Evolutionary conservation across 1,284 basidiomycete species (phyloP).

Genomic region (Boletus mariae): DNA sequence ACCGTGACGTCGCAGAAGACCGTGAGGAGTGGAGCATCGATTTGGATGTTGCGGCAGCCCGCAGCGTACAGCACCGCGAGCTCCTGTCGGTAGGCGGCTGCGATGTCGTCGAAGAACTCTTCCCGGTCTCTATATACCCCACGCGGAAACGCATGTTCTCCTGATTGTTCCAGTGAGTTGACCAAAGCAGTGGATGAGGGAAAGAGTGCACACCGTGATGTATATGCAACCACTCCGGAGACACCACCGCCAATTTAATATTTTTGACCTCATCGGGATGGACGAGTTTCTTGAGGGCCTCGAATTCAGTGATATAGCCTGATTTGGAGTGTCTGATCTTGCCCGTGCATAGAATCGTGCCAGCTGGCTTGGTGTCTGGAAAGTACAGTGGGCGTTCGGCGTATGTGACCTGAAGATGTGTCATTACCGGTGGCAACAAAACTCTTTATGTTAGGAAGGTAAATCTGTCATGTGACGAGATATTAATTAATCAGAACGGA

Average conservation of each 20-base stretch:
- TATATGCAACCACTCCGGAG: constrained; percentile 76
- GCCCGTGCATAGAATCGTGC: constrained; percentile 50
- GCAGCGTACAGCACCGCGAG: constrained; percentile 67
- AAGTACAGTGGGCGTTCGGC: constrained; percentile 15
- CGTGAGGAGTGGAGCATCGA: constrained; percentile 71
- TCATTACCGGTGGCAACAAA: constrained; percentile 49
- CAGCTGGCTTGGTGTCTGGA: constrained; percentile 43
- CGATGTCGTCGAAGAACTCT: constrained; percentile 73
- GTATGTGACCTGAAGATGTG: too few species aligned
- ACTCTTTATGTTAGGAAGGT: constrained; percentile 52
- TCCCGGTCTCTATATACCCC: constrained; percentile 35
- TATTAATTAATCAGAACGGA: too few species aligned
- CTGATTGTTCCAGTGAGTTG: constrained; percentile 8
- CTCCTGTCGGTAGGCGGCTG: constrained; percentile 66
- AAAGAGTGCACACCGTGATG: constrained; percentile 46
- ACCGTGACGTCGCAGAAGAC: constrained; percentile 64
- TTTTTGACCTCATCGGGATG: constrained; percentile 57
- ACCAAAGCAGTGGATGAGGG: background rate
- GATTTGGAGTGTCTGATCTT: constrained; percentile 61
- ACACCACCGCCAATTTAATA: constrained; percentile 72
- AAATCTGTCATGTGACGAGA: constrained; percentile 17
- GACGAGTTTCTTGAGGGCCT: constrained; percentile 53
- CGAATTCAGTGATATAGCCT: constrained; percentile 61
- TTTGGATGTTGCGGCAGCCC: constrained; percentile 72
- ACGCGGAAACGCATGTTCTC: constrained; percentile 19